phyloP scores from a whole-genome alignment of 2,329 filamentous ascomycete species.

The Sarocladium strictum region DNA sequence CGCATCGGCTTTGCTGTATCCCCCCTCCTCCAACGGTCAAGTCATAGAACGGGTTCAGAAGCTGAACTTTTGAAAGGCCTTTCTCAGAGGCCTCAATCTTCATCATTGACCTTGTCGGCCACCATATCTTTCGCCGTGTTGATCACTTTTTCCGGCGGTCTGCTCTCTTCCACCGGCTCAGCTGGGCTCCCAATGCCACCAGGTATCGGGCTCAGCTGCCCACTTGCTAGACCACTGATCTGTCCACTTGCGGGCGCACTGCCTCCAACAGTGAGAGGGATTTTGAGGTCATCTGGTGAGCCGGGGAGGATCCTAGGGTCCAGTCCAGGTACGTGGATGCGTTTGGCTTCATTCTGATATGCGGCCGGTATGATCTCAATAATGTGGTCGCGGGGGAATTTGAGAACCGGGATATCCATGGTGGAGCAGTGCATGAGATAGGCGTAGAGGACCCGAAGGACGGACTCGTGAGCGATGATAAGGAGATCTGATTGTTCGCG shows the following conservation, averaged over 20 bases:
- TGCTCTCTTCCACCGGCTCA: constrained; percentile 34
- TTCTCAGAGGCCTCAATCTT: constrained; percentile 30
- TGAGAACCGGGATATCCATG: constrained; percentile 84
- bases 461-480: constrained; percentile 96
- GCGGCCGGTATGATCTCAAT: constrained; percentile 97
- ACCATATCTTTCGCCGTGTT: constrained; percentile 45
- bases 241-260: constrained; percentile 24
- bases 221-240: constrained; percentile 20
- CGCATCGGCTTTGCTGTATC: no score
- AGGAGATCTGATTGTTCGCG: constrained; percentile 96
- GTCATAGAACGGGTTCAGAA: no score
- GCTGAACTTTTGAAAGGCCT: not conserved
- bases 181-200: constrained; percentile 40
- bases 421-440: constrained; percentile 99
- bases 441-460: constrained; percentile 92
- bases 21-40: no score
- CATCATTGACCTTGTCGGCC: constrained; percentile 46
- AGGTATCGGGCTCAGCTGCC: constrained; percentile 41
- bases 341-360: constrained; percentile 92
- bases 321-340: constrained; percentile 73
- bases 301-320: constrained; percentile 64
- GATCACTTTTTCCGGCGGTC: constrained; percentile 42
- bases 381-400: constrained; percentile 94
- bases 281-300: constrained; percentile 72
- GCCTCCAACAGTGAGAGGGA: constrained; percentile 58